Evolutionary conservation across 768 basidiomycete species (phyloP).

Genomic region (Lentinus tigrinus): DNA sequence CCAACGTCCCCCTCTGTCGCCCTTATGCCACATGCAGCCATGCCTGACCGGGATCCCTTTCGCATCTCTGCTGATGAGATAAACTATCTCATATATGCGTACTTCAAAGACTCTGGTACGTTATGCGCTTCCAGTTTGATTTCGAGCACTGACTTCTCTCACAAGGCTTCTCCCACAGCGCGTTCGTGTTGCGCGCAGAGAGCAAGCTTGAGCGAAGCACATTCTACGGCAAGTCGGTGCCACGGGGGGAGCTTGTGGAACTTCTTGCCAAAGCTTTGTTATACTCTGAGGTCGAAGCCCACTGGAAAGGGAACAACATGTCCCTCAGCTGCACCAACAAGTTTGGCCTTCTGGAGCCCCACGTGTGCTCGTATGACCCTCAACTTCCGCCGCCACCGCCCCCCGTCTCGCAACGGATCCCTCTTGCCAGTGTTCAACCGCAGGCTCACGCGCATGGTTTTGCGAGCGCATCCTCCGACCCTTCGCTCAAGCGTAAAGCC

Average conservation of each 20-base stretch:
- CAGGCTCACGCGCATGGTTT: not conserved
- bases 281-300: slow-evolving; percentile 80
- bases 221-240: slow-evolving; percentile 69
- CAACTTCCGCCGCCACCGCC: slow-evolving; percentile 1
- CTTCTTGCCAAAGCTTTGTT: slow-evolving; percentile 78
- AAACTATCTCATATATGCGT: slow-evolving; percentile 83
- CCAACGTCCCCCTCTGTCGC: not conserved
- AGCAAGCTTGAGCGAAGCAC: slow-evolving; percentile 68
- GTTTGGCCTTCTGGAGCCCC: slow-evolving; percentile 75
- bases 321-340: slow-evolving; percentile 63
- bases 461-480: not conserved
- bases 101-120: slow-evolving; percentile 78
- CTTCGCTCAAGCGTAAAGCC: slow-evolving; percentile 24
- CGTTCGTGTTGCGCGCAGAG: slow-evolving; percentile 78
- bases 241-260: slow-evolving; percentile 79
- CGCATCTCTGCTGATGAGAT: slow-evolving; percentile 79
- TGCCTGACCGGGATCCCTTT: slow-evolving; percentile 44
- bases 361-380: slow-evolving; percentile 61
- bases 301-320: slow-evolving; percentile 67
- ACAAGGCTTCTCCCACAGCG: slow-evolving; percentile 77
- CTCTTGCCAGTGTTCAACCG: not conserved
- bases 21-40: slow-evolving; percentile 1
- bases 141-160: not conserved
- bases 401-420: not conserved
- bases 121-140: slow-evolving; percentile 4